Percentiles rank a stretch among this genome's conserved stretches.
These are phyloP conservation scores for Erigeron canadensis DNA, from an alignment of 129 eudicot genomes.

Conservation along the genomic window DNA sequence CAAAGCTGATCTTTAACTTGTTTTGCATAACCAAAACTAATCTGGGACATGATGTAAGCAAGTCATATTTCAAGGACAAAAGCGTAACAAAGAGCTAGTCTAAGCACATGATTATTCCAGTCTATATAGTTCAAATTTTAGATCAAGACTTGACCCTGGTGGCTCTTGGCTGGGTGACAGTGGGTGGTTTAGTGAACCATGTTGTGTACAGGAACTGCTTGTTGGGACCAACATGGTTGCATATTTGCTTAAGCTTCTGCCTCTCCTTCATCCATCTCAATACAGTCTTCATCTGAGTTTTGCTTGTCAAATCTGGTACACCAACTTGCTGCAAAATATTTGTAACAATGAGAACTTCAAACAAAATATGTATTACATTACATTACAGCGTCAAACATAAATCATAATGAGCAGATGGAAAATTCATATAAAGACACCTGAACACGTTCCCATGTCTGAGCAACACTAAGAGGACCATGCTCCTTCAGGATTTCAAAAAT, in stretches of 20 bases:
- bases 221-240: slow-evolving; percentile 84
- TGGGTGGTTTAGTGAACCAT: slow-evolving; percentile 76
- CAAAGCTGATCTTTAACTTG: slow-evolving; percentile 22
- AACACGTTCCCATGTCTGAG: slow-evolving; percentile 85
- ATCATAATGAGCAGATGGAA: not conserved
- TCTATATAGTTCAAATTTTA: slow-evolving; percentile 28
- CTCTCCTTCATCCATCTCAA: slow-evolving; percentile 97
- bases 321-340: slow-evolving; percentile 78
- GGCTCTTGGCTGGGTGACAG: slow-evolving; percentile 39
- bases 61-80: slow-evolving; percentile 16
- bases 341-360: not conserved
- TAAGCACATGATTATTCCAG: not conserved
- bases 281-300: slow-evolving; percentile 87
- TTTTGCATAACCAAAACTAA: slow-evolving; percentile 3
- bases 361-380: not conserved
- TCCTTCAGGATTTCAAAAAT: slow-evolving; percentile 47
- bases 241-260: slow-evolving; percentile 80
- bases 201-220: slow-evolving; percentile 91
- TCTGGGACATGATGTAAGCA: slow-evolving; percentile 23
- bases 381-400: not conserved
- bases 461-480: slow-evolving; percentile 86
- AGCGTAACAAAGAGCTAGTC: not conserved
- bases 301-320: slow-evolving; percentile 67
- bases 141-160: slow-evolving; percentile 35
- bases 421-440: slow-evolving; percentile 44